Evolutionary conservation across 139 green algal genomes (phyloP).

Genomic region (Edaphochlamys debaryana): DNA sequence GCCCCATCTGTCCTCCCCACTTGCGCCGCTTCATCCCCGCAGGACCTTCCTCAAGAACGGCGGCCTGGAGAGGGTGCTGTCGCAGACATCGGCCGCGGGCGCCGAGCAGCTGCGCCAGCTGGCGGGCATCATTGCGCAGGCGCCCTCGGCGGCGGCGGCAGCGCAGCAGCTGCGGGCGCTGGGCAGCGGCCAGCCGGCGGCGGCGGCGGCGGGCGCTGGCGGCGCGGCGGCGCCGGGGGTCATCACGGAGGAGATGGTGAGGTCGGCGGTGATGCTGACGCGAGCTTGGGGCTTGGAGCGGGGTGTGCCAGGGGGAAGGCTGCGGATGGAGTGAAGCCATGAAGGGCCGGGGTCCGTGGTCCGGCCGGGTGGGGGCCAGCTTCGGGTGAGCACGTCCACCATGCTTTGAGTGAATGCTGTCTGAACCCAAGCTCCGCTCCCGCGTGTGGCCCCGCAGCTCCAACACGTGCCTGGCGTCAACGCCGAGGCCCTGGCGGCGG

Average conservation of each 20-base stretch:
- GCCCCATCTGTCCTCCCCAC: too few relatives aligned
- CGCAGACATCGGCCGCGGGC: not conserved
- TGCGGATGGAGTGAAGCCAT: too few relatives aligned
- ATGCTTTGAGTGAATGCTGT: not conserved
- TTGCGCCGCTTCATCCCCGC: not conserved
- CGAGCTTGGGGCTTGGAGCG: not conserved
- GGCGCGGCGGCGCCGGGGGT: not conserved
- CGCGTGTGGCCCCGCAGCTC: not conserved
- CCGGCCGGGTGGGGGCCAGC: not conserved
- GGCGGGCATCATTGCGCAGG: not conserved
- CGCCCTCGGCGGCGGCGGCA: not conserved
- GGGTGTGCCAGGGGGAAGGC: not conserved
- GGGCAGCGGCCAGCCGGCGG: not conserved
- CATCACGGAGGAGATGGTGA: conserved; percentile 4
- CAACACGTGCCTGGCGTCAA: not conserved
- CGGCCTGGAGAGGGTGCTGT: not conserved
- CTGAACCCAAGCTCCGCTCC: not conserved
- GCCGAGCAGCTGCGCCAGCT: not conserved
- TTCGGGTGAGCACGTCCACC: not conserved
- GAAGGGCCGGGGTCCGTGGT: not conserved
- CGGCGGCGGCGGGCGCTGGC: not conserved
- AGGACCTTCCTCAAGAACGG: not conserved
- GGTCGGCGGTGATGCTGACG: not conserved
- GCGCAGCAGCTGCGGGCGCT: not conserved
- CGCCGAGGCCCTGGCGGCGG: not conserved